A percentile compares a stretch with the other conserved stretches of the same genome.
These are phyloP conservation scores for Chaetomiaceae sp. DNA, from an alignment of 2,329 filamentous ascomycete species.

Conservation along the genomic window DNA sequence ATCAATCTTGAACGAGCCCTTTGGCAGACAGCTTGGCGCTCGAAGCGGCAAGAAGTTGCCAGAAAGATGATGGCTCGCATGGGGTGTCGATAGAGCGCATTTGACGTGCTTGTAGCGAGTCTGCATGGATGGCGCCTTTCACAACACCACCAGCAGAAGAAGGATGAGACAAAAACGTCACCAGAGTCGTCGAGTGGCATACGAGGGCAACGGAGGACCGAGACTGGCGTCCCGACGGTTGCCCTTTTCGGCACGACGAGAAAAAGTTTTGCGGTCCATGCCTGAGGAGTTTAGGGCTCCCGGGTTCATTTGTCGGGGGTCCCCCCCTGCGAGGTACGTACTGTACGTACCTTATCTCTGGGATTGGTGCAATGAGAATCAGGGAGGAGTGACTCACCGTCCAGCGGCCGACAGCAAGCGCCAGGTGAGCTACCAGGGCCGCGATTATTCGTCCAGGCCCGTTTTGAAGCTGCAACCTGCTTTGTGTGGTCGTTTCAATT, in stretches of 20 bases:
- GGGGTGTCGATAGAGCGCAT: constrained; percentile 4
- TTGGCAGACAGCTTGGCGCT: neutral
- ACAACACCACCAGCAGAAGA: neutral
- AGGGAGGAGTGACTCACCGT: constrained; percentile 18
- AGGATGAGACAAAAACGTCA: neutral
- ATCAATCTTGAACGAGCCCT: too few species aligned
- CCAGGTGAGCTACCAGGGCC: constrained; percentile 1
- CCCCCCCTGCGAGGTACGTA: neutral
- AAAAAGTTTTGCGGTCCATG: constrained; percentile 4
- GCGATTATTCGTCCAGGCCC: constrained; percentile 5
- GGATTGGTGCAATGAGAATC: neutral
- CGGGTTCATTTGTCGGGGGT: neutral
- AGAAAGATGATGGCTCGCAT: constrained; percentile 1
- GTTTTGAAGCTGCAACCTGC: neutral
- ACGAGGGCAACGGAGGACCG: too few species aligned
- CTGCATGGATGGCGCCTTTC: neutral
- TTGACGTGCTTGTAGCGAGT: neutral
- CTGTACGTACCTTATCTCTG: neutral
- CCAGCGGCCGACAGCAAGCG: constrained; percentile 16
- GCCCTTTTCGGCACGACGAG: neutral
- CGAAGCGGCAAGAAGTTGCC: constrained; percentile 1
- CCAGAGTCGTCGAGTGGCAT: too few species aligned
- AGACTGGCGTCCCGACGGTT: too few species aligned
- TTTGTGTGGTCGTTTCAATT: neutral
- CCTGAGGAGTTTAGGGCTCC: neutral